These are phyloP conservation scores for Papilionanthe hybrid DNA, from an alignment of 116 monocot species.

Conservation along the genomic window DNA sequence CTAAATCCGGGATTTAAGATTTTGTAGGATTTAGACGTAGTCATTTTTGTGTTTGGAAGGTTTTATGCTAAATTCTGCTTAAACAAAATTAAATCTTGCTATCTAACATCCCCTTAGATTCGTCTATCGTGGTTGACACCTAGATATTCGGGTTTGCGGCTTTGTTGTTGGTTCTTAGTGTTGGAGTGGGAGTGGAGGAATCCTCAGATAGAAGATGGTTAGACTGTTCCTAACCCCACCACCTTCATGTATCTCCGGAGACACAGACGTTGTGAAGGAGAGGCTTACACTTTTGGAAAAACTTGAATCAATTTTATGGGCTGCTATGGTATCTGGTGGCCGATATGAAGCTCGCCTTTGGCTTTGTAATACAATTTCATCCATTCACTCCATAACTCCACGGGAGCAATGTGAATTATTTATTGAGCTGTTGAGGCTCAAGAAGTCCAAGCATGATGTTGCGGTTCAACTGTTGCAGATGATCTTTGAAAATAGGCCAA, in stretches of 20 bases:
- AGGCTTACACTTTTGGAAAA: slow-evolving; percentile 41
- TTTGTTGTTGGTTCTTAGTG: slow-evolving; percentile 1
- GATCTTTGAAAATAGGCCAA: slow-evolving; percentile 74
- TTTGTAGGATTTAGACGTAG: no score
- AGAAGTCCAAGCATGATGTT: slow-evolving; percentile 40
- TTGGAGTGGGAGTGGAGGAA: background rate
- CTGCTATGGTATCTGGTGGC: slow-evolving; percentile 42
- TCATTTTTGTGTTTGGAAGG: no score
- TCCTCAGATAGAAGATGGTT: slow-evolving; percentile 34
- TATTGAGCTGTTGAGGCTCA: slow-evolving; percentile 41
- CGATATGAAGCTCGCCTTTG: slow-evolving; percentile 74
- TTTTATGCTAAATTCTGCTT: no score
- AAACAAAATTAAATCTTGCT: no score
- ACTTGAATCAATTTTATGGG: slow-evolving; percentile 59
- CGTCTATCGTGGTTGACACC: background rate
- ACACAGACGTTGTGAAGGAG: slow-evolving; percentile 32
- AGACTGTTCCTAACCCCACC: slow-evolving; percentile 36
- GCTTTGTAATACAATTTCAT: slow-evolving; percentile 75
- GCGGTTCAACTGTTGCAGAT: slow-evolving; percentile 57
- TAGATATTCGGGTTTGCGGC: background rate
- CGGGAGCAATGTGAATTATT: slow-evolving; percentile 47
- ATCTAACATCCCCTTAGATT: background rate
- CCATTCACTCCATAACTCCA: slow-evolving; percentile 38
- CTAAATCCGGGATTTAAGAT: no score
- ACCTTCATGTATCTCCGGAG: slow-evolving; percentile 6